A percentile compares a stretch with the other conserved stretches of the same genome.
These are phyloP conservation scores for Microsporum canis DNA, from an alignment of 2,329 filamentous ascomycete genomes.

Conservation along the genomic window DNA sequence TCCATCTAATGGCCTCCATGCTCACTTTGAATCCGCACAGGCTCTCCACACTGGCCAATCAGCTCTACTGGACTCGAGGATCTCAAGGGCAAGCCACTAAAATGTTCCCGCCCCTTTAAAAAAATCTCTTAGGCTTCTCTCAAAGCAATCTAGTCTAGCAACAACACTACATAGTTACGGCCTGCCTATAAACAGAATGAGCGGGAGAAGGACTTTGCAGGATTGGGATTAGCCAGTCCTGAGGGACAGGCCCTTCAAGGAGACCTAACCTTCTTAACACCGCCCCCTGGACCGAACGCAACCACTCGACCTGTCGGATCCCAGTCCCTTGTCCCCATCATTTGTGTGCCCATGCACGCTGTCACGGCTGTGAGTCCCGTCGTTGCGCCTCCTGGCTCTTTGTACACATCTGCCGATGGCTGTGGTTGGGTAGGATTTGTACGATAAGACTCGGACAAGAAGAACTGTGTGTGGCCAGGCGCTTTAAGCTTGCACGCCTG, in stretches of 20 bases:
- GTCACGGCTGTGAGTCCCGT: conserved; percentile 1
- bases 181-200: not conserved
- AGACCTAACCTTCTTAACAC: not conserved
- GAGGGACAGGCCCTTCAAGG: not conserved
- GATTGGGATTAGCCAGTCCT: not conserved
- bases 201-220: not conserved
- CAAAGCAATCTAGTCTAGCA: not conserved
- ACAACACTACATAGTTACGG: not conserved
- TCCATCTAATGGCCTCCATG: not conserved
- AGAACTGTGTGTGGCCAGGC: not conserved
- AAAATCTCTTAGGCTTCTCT: not conserved
- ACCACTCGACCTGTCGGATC: conserved; percentile 3
- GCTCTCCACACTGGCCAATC: not conserved
- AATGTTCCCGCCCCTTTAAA: not conserved
- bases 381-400: conserved; percentile 2
- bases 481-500: not conserved
- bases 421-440: not conserved
- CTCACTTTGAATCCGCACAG: not conserved
- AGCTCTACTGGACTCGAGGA: not conserved
- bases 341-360: conserved; percentile 2
- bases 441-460: not conserved
- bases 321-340: not conserved
- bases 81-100: not conserved
- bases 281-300: conserved; percentile 1
- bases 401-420: not conserved